Evolutionary conservation across 1,284 basidiomycete genomes (phyloP).

Genomic region (Ganoderma sinense): DNA sequence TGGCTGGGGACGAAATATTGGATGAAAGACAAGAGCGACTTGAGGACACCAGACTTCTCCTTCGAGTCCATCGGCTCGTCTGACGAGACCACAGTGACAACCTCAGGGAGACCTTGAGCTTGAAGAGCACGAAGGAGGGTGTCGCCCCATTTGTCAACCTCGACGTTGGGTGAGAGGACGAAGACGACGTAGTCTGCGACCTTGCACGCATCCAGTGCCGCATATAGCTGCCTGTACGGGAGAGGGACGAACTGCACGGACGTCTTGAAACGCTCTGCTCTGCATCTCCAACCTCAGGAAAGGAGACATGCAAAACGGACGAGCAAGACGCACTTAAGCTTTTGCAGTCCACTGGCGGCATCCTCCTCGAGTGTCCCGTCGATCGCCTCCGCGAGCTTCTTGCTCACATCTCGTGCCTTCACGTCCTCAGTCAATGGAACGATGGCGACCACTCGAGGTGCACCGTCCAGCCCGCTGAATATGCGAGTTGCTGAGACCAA

Average conservation of each 20-base stretch:
- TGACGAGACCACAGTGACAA: constrained; percentile 68
- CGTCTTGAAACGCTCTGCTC: constrained; percentile 89
- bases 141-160: constrained; percentile 91
- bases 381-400: constrained; percentile 70
- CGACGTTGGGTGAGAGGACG: constrained; percentile 80
- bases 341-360: constrained; percentile 65
- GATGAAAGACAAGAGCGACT: constrained; percentile 91
- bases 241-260: constrained; percentile 87
- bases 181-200: constrained; percentile 93
- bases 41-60: constrained; percentile 71
- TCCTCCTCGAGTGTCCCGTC: constrained; percentile 64
- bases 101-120: constrained; percentile 81
- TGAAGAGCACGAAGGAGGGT: constrained; percentile 89
- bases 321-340: constrained; percentile 59
- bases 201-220: constrained; percentile 87
- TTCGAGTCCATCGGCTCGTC: constrained; percentile 61
- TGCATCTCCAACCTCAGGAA: constrained; percentile 39
- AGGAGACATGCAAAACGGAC: constrained; percentile 13
- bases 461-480: constrained; percentile 80
- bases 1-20: constrained; percentile 95
- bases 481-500: constrained; percentile 76
- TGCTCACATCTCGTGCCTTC: constrained; percentile 57
- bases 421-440: constrained; percentile 81
- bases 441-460: constrained; percentile 82
- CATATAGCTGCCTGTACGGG: constrained; percentile 75